Evolutionary conservation across 805 yeast species (phyloP).

Genomic region (Candida endomychidarum): DNA sequence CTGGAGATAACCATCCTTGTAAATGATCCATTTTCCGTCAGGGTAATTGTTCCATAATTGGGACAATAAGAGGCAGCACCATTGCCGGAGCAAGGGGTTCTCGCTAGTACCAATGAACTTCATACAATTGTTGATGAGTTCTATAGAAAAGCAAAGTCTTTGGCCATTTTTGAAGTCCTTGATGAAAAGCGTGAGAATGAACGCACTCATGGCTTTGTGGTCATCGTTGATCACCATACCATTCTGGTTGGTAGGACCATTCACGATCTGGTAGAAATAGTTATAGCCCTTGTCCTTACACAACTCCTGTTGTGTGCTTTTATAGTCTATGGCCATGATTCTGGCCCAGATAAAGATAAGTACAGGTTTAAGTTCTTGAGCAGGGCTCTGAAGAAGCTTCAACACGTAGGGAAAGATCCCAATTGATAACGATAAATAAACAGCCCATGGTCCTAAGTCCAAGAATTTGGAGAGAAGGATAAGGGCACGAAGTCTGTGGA

Average conservation of each 20-base stretch:
- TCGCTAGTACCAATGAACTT: constrained; percentile 69
- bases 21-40: constrained; percentile 71
- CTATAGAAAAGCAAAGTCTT: constrained; percentile 71
- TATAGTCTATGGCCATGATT: constrained; percentile 92
- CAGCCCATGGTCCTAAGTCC: constrained; percentile 98
- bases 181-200: constrained; percentile 81
- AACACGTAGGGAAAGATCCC: constrained; percentile 96
- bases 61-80: constrained; percentile 81
- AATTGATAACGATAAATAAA: constrained; percentile 83
- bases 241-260: constrained; percentile 22
- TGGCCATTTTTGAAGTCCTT: constrained; percentile 80
- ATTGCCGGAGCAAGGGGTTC: constrained; percentile 83
- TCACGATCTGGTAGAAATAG: constrained; percentile 74
- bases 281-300: constrained; percentile 88
- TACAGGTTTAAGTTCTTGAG: constrained; percentile 92
- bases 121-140: constrained; percentile 65
- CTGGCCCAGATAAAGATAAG: constrained; percentile 96
- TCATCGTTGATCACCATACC: constrained; percentile 60
- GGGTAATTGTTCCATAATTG: constrained; percentile 72
- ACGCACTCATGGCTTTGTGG: constrained; percentile 94
- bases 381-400: constrained; percentile 88
- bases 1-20: constrained; percentile 61
- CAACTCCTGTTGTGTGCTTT: constrained; percentile 86
- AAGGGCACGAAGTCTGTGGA: constrained; percentile 86
- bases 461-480: constrained; percentile 79